A percentile compares a stretch with the other conserved stretches of the same genome.
Evolutionary conservation across 1,284 basidiomycete genomes (phyloP).

Genomic region (Kalmanozyma brasiliensis): DNA sequence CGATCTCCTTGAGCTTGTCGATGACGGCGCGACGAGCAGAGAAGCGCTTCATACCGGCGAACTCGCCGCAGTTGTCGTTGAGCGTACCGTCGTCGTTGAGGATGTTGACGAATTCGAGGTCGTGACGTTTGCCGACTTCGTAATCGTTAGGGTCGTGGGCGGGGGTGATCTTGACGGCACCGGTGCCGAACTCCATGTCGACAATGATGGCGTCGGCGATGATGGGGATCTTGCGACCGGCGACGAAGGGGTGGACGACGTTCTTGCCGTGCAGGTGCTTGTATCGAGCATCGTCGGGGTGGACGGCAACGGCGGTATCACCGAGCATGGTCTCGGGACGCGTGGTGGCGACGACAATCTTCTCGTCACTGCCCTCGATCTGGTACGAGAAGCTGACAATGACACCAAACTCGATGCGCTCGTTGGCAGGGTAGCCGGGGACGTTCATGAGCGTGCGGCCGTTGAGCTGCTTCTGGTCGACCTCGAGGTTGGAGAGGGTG

Average conservation of each 20-base stretch:
- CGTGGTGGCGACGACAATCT: constrained; percentile 93
- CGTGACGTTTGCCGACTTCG: constrained; percentile 88
- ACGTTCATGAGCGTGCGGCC: constrained; percentile 89
- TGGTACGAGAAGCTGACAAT: constrained; percentile 95
- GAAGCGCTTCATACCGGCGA: constrained; percentile 83
- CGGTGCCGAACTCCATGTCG: constrained; percentile 96
- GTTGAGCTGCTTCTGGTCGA: constrained; percentile 91
- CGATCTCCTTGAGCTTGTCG: constrained; percentile 84
- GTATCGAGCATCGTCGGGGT: constrained; percentile 93
- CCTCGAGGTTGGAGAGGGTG: constrained; percentile 95
- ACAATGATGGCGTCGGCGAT: constrained; percentile 85
- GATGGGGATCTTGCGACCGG: constrained; percentile 84
- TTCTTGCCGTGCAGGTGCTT: constrained; percentile 95
- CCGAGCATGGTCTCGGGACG: constrained; percentile 99
- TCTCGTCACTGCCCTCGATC: constrained; percentile 87
- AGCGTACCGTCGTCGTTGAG: constrained; percentile 97
- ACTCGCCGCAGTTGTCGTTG: constrained; percentile 88
- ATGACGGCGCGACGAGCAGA: constrained; percentile 88
- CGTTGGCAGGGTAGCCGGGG: constrained; percentile 92
- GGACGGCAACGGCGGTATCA: constrained; percentile 96
- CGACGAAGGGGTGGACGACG: constrained; percentile 87
- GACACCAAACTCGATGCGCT: constrained; percentile 96
- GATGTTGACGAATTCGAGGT: constrained; percentile 92
- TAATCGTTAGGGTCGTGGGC: constrained; percentile 99
- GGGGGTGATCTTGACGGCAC: constrained; percentile 99